Base-by-base conservation (phyloP, 202 grass and related monocot species). In the Hordeum pubiflorum region DNA sequence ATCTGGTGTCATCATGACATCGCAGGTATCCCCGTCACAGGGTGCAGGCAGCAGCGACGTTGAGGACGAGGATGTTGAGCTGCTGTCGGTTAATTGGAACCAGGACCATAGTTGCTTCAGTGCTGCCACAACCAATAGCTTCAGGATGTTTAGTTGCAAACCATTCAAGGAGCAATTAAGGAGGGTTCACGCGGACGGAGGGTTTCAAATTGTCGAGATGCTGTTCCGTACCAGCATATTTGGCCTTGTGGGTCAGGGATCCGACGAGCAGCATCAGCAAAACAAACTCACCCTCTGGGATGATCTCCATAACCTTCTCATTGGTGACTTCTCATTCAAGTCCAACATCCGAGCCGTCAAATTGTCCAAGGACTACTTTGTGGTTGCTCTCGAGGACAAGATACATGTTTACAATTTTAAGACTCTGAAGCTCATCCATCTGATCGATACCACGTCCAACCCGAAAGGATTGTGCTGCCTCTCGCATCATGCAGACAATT, bases 1-100 rank as follows among this genome's bases (percentile, higher is more conserved):
- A 14, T 46, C 39, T 26, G 40, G 39, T 27, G 4, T 20, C 69
- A 52, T 55, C 70, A 73, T 73, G 69, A 8, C 70, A 18, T 72
- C 43, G 1, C 68, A 71, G 68, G 40, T 48, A 48, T 71, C 68
- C 43, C 50, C 70, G 12, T 54, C 70, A 55, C 70, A 73, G 46
- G 46, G 76, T 9, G 61, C 20, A 39, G 73, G 57, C 23, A 39
- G 54, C 78, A 20, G 3, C 2, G 46, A 50, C 32, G 74, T 58
- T 56, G 32, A 59, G n/a, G 57, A 72, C 36, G 81, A 24, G 43
- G 14, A 33, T 24, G 52, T 79, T 31, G 67, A 69, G 15, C 36
- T 93, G 22, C 57, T 91, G 5, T 91, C 94, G 0, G 78, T 93
- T 0, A 86, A 85, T n/a, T 97, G 89, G 84, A 97, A 97, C 86